Percentiles rank a stretch among this genome's conserved stretches.
Conservation (phyloP, 169 alveolate genomes). For the Eimeria sp. region DNA sequence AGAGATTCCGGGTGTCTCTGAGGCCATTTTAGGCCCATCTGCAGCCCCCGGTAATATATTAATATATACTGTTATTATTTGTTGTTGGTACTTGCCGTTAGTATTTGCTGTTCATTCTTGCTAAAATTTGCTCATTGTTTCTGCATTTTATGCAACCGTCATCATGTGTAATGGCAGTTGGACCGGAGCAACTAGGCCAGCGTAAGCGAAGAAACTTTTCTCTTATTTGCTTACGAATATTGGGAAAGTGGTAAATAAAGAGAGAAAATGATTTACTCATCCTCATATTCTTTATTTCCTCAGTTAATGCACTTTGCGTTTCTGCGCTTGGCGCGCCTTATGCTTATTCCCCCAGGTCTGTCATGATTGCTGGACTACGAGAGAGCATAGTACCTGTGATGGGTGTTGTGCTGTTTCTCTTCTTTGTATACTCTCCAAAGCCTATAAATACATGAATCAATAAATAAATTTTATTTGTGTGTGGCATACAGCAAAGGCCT, state of each 20-base stretch:
- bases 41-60: neutral
- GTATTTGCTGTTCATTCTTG: neutral
- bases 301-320: slow-evolving; percentile 28
- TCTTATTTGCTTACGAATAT: too few species aligned
- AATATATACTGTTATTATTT: neutral
- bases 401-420: neutral
- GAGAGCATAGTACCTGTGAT: neutral
- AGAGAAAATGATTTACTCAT: neutral
- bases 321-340: slow-evolving; percentile 14
- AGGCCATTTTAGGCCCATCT: neutral
- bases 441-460: neutral
- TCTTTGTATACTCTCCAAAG: neutral
- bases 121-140: neutral
- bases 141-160: too few species aligned
- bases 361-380: neutral
- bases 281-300: neutral
- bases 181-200: neutral
- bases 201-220: neutral
- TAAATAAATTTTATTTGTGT: neutral
- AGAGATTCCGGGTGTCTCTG: slow-evolving; percentile 2
- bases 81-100: neutral
- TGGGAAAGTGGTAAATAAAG: neutral
- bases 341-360: slow-evolving; percentile 22
- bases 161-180: neutral
- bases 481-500: neutral